Evolutionary conservation across 805 yeast species (phyloP).

Genomic region (Barnettozyma vustinii): DNA sequence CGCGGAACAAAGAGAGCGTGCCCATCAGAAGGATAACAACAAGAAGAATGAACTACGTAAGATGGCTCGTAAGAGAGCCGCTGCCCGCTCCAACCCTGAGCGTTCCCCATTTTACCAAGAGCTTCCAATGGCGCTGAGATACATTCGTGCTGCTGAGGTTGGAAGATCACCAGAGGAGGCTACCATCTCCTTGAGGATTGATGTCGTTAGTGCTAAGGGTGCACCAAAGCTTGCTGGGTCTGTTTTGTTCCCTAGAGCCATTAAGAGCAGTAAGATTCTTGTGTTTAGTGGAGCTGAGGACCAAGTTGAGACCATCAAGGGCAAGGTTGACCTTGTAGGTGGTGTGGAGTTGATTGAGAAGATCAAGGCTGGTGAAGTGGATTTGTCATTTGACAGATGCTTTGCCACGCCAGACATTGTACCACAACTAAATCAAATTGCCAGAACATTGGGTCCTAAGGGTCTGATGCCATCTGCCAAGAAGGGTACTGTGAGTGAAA

Average conservation of each 20-base stretch:
- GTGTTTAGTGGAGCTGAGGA: constrained; percentile 61
- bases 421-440: constrained; percentile 56
- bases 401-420: constrained; percentile 83
- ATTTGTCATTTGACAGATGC: constrained; percentile 62
- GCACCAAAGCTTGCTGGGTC: constrained; percentile 70
- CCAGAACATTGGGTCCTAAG: constrained; percentile 80
- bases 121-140: constrained; percentile 67
- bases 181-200: constrained; percentile 60
- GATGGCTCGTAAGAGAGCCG: constrained; percentile 30
- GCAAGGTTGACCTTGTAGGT: constrained; percentile 58
- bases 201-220: constrained; percentile 70
- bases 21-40: constrained; percentile 20
- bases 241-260: constrained; percentile 65
- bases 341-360: constrained; percentile 63
- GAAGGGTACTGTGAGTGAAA: constrained; percentile 79
- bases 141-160: constrained; percentile 83
- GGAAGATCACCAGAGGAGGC: constrained; percentile 74
- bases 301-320: constrained; percentile 45
- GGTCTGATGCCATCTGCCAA: constrained; percentile 86
- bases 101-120: constrained; percentile 62
- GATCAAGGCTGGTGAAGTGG: constrained; percentile 44
- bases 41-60: constrained; percentile 33
- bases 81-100: constrained; percentile 40
- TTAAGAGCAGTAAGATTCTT: constrained; percentile 57
- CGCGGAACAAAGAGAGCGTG: constrained; percentile 27